Conservation (phyloP, 345 rosid species). For the Viola odorata region DNA sequence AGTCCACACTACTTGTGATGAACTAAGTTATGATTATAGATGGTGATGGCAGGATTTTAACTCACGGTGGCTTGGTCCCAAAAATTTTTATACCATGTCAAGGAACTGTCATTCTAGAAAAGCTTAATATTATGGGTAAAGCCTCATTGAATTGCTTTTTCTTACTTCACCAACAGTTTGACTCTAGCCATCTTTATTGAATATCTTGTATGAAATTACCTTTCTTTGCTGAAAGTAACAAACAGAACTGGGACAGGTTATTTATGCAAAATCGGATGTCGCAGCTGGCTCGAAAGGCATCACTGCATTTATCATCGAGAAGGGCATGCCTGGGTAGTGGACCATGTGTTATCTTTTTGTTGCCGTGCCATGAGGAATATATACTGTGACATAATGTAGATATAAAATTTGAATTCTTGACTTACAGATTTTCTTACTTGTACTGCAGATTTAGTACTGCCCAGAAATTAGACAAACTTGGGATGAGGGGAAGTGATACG, state of each 20-base stretch:
- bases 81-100: no score
- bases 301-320: conserved; percentile 86
- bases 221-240: conserved; percentile 13
- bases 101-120: no score
- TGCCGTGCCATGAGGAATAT: neutral
- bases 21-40: no score
- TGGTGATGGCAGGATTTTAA: no score
- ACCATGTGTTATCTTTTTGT: conserved; percentile 4
- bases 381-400: neutral
- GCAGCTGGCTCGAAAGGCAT: conserved; percentile 86
- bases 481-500: conserved; percentile 99
- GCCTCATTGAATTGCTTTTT: no score
- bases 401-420: neutral
- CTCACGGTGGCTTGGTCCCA: no score
- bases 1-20: no score
- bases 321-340: conserved; percentile 85
- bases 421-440: conserved; percentile 11
- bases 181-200: neutral
- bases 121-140: no score
- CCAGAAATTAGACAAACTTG: conserved; percentile 93
- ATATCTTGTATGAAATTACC: neutral
- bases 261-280: conserved; percentile 77
- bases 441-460: conserved; percentile 85
- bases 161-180: neutral
- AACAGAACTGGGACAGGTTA: conserved; percentile 41